Base-by-base conservation (phyloP, 2,329 filamentous ascomycete genomes). In the Cyclaneusma minus region DNA sequence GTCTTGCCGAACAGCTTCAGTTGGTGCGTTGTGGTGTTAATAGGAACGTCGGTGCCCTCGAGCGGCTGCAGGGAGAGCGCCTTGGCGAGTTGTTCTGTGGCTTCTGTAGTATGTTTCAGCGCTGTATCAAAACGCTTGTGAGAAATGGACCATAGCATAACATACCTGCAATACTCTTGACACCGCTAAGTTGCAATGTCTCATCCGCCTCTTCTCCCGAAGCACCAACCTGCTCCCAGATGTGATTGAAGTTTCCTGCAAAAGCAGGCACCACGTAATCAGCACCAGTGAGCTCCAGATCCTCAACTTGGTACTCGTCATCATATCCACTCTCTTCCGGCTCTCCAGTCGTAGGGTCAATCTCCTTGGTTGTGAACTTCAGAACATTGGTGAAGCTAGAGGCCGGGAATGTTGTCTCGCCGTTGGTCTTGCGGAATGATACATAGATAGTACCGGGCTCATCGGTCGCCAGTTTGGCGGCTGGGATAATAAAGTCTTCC, bases 341-440 rank as follows among this genome's bases (percentile, higher is more conserved):
- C 54, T 94, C 84, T 38, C 73, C 71, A n/a, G 82, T 93, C 14
- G 79, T 79, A 5, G 89, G 89, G 44, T 98, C 89, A 38, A 98
- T 89, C 55, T 98, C 89, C 58, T 94, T 95, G 61, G 78, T 89
- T 11, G 84, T 94, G 51, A 98, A 98, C 55, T 89, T 94, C 48
- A 98, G 76, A 20, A 82, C 61, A 54, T 95, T 98, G 38, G 81
- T 83, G 54, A 98, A 92, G 21, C 71, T 79, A 27, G 77, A 73
- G 13, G 79, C 63, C 4, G 84, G 74, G 50, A 91, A 76, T n/a
- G 76, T 68, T 22, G 60, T 64, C 42, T 83, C 80, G 30, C 81
- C 84, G 32, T 65, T 68, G 15, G 71, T 56, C 51, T 91, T 89
- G 56, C 78, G 81, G 62, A 98, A 94, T 3, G 84, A 84, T 21